Percentiles rank a stretch among this genome's conserved stretches.
These are phyloP conservation scores for Colletotrichum australisinense DNA, from an alignment of 2,329 filamentous ascomycete genomes.

Conservation along the genomic window DNA sequence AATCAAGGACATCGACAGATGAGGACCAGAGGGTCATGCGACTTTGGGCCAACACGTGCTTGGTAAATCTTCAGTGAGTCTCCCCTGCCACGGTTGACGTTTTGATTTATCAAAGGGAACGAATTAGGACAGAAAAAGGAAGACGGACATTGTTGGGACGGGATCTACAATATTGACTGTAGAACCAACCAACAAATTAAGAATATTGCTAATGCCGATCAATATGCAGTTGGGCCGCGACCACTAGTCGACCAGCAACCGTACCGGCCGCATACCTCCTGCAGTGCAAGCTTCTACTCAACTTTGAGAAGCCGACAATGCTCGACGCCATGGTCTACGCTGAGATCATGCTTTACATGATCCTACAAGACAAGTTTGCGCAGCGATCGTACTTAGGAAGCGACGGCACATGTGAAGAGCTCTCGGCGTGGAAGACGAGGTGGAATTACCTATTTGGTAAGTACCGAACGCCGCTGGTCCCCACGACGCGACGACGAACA, in stretches of 20 bases:
- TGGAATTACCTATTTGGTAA: slow-evolving; percentile 49
- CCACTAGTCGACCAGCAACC: slow-evolving; percentile 51
- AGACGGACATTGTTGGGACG: too few species aligned
- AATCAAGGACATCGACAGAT: slow-evolving; percentile 42
- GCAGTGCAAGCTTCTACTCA: slow-evolving; percentile 52
- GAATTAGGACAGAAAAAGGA: background rate
- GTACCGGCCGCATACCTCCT: slow-evolving; percentile 50
- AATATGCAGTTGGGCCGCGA: slow-evolving; percentile 51
- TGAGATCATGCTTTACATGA: slow-evolving; percentile 51
- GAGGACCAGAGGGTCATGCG: slow-evolving; percentile 49
- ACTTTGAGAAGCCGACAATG: slow-evolving; percentile 54
- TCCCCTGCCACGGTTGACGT: background rate
- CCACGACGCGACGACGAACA: background rate
- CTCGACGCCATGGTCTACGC: slow-evolving; percentile 54
- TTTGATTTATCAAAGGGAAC: background rate
- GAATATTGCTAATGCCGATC: background rate
- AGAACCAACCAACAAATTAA: too few species aligned
- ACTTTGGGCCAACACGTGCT: slow-evolving; percentile 50
- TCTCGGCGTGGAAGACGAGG: slow-evolving; percentile 47
- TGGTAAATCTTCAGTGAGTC: slow-evolving; percentile 49
- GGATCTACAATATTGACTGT: too few species aligned
- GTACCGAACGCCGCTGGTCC: background rate
- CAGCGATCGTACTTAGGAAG: slow-evolving; percentile 44
- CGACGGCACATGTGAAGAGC: slow-evolving; percentile 46
- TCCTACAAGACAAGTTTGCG: slow-evolving; percentile 48